Base-by-base conservation (phyloP, 2,329 filamentous ascomycete genomes). In the Ceratocystis diversiconidia region DNA sequence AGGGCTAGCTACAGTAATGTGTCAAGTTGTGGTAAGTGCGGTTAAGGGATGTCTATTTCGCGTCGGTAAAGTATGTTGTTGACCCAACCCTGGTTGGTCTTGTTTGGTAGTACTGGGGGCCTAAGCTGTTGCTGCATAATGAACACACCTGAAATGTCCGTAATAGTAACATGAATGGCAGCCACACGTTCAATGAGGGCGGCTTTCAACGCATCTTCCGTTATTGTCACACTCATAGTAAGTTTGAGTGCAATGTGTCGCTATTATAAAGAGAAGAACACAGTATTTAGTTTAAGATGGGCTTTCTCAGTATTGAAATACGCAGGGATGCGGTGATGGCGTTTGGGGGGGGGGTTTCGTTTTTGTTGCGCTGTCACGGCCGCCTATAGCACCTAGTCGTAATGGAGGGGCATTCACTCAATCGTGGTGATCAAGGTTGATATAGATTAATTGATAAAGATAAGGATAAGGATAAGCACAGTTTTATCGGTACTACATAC, bases 91-190 rank as follows among this genome's bases (percentile, higher is more conserved):
- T 36, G 30, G 55, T 59, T 30, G 28, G 55, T 30, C 28, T 12
- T 59, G 28, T n/a, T 59, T 32, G 52, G 52, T 30, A 17, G 28
- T 5, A 59, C 28, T 8, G 2, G 55, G 22, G 28, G 55, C 6
- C 55, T n/a, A 19, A 36, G 55, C 55, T n/a, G 17, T 17, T n/a
- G n/a, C 0, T 59, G 55, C 25, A 59, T 59, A 65, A 65, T 46
- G 60, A 30, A 73, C 79, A 67, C 82, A 95, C 92, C 92, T 69
- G 91, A 96, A 80, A 95, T 85, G 77, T 97, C 92, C 69, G 89
- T 88, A 70, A 96, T 90, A 72, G 94, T 86, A 69, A 96, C 90
- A 77, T 95, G 84, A 32, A 81, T 80, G 25, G 91, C 90, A 66
- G 84, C 80, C 65, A 96, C 79, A 69, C 85, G 84, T 70, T 87